Conservation (phyloP, 176 grass and related monocot species). For the Leersia perrieri region DNA sequence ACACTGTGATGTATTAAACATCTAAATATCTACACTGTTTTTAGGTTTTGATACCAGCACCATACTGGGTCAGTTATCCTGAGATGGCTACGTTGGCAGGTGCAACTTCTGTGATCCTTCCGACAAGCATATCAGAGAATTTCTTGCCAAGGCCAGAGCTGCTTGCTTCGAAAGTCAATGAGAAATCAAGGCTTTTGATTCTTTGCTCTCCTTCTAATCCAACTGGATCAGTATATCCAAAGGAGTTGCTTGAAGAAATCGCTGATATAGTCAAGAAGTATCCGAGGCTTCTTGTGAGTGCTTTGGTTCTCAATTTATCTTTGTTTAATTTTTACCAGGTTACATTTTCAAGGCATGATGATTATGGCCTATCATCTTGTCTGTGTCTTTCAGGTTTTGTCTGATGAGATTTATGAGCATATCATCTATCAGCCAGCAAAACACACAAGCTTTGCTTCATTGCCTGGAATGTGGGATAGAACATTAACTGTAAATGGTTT, state of each 20-base stretch:
- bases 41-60: slow-evolving; percentile 70
- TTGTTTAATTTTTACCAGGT: not conserved
- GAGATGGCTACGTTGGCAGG: slow-evolving; percentile 69
- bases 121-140: slow-evolving; percentile 57
- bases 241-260: slow-evolving; percentile 60
- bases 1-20: not conserved
- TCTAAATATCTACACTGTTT: not conserved
- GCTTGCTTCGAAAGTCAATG: slow-evolving; percentile 46
- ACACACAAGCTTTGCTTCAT: slow-evolving; percentile 72
- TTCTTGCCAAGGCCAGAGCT: slow-evolving; percentile 50
- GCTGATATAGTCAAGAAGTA: slow-evolving; percentile 69
- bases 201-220: slow-evolving; percentile 77
- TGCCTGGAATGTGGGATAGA: slow-evolving; percentile 73
- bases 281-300: slow-evolving; percentile 61
- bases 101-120: slow-evolving; percentile 56
- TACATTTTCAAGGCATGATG: not conserved
- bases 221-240: slow-evolving; percentile 64
- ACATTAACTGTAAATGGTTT: slow-evolving; percentile 74
- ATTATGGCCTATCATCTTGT: not conserved
- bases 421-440: slow-evolving; percentile 64
- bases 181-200: slow-evolving; percentile 69
- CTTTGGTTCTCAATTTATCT: not conserved
- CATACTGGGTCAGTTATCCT: slow-evolving; percentile 80
- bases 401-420: slow-evolving; percentile 80
- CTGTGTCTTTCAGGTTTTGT: slow-evolving; percentile 51